phyloP scores from a whole-genome alignment of 352 stramenopile genomes.

The Stramenopiles sp. region DNA sequence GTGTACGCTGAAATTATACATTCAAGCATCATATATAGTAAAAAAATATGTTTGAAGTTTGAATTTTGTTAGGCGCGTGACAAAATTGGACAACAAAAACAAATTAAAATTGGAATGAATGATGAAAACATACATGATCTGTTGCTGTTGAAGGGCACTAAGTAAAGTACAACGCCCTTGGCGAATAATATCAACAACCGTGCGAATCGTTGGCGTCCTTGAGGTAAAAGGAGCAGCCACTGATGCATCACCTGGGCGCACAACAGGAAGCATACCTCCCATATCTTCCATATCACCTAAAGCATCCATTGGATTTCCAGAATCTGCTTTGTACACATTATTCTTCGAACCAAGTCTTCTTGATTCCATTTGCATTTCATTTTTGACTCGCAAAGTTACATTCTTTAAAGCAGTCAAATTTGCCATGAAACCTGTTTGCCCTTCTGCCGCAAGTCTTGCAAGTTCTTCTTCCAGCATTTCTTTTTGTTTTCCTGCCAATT shows the following conservation, averaged over 20 bases:
- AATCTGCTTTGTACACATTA: too few relatives aligned
- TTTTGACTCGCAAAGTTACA: not conserved
- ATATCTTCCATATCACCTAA: not conserved
- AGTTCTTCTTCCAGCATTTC: too few relatives aligned
- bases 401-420: not conserved
- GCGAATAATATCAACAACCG: conserved; percentile 72
- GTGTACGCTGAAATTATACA: too few relatives aligned
- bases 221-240: conserved; percentile 96
- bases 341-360: too few relatives aligned
- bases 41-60: too few relatives aligned
- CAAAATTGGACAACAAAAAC: too few relatives aligned
- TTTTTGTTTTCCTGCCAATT: too few relatives aligned
- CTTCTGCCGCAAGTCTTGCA: not conserved
- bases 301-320: conserved; percentile 1
- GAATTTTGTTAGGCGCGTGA: too few relatives aligned
- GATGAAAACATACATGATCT: conserved; percentile 90
- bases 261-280: too few relatives aligned
- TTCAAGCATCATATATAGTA: too few relatives aligned
- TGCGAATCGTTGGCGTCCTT: conserved; percentile 35
- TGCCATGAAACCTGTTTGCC: not conserved
- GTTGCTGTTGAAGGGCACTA: conserved; percentile 92
- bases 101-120: conserved; percentile 18
- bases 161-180: conserved; percentile 93
- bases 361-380: conserved; percentile 16
- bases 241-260: conserved; percentile 90